phyloP scores from a whole-genome alignment of 2,329 filamentous ascomycete species.

The Fusarium oxysporum region DNA sequence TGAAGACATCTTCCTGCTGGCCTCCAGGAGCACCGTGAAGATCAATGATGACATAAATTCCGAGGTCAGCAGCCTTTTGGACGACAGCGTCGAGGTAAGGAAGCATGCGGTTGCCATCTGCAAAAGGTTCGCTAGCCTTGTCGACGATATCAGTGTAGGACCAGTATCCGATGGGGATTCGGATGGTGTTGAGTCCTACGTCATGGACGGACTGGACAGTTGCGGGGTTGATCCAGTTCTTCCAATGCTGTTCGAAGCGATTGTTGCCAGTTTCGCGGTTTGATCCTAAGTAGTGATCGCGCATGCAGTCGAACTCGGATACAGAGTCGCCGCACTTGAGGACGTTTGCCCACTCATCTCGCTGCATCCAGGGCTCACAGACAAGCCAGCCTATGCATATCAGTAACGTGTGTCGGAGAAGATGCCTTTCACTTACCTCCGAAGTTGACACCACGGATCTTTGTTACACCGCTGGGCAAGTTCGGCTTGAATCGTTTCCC shows the following conservation, averaged over 20 bases:
- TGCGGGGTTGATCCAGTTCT: slow-evolving; percentile 28
- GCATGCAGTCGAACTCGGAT: slow-evolving; percentile 37
- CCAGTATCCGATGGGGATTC: slow-evolving; percentile 38
- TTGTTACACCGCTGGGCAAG: slow-evolving; percentile 11
- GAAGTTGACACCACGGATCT: slow-evolving; percentile 35
- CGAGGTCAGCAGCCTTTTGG: slow-evolving; percentile 24
- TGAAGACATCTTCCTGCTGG: slow-evolving; percentile 34
- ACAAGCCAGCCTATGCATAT: slow-evolving; percentile 28
- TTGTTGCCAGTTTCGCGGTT: slow-evolving; percentile 27
- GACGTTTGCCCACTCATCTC: slow-evolving; percentile 15
- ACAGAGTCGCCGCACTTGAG: slow-evolving; percentile 17
- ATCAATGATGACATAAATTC: slow-evolving; percentile 35
- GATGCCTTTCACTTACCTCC: slow-evolving; percentile 1
- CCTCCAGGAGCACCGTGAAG: slow-evolving; percentile 33
- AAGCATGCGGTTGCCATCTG: slow-evolving; percentile 26
- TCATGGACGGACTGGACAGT: slow-evolving; percentile 37
- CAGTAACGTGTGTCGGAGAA: no score
- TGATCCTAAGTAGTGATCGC: slow-evolving; percentile 19
- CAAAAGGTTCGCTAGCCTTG: slow-evolving; percentile 27
- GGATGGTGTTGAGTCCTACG: slow-evolving; percentile 33
- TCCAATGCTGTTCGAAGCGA: slow-evolving; percentile 30
- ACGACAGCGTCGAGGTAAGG: slow-evolving; percentile 33
- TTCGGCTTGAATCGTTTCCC: slow-evolving; percentile 29
- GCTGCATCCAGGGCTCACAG: slow-evolving; percentile 24
- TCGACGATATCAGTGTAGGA: slow-evolving; percentile 31